Base-by-base conservation (phyloP, 192 early-diverging fungal genomes). In the Backusella psychrophila region DNA sequence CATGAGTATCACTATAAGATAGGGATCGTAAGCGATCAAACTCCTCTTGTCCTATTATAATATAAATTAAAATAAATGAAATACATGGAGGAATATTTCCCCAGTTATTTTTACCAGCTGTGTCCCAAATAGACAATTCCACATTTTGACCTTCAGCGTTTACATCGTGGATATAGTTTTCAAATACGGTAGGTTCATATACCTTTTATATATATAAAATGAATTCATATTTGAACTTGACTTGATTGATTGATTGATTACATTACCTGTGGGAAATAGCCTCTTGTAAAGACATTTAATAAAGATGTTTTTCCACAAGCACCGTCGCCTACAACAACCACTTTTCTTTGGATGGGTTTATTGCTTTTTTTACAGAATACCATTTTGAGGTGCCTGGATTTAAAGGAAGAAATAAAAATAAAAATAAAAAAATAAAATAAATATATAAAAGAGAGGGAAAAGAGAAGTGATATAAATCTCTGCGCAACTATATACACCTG, bases 281-380 rank as follows among this genome's bases (percentile, higher is more conserved):
- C 92, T 63, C 91, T 86, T n/a, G 90, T 90, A 75, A 92, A 94
- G 14, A 93, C 92, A 44, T 88, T 91, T 38, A 94, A 85, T 67
- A 94, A 78, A 31, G 87, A 93, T 23, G 93, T 95, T 77, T 95
- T 95, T 33, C 94, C 93, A 75, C 93, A 93, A 53, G 93, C 91
- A 78, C 93, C 93, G 76, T 94, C 93, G 29, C 93, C 93, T 11
- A 82, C 77, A 31, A 81, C 76, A 29, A 81, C 79, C 17, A 81
- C 68, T 41, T 81, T 81, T 69, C 77, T 76, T 68, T 70, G 52
- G 15, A 81, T 74, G 12, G 76, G 73, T 41, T 70, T 73, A 29
- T 78, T 66, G 1, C 19, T 12, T 35, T 73, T 69, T 19, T 52
- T 63, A 52, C 77, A 78, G 17, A 73, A 21, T 19, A 44, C 21